Conservation (phyloP, 108 stramenopile species). For the Cylindrotheca closterium region DNA sequence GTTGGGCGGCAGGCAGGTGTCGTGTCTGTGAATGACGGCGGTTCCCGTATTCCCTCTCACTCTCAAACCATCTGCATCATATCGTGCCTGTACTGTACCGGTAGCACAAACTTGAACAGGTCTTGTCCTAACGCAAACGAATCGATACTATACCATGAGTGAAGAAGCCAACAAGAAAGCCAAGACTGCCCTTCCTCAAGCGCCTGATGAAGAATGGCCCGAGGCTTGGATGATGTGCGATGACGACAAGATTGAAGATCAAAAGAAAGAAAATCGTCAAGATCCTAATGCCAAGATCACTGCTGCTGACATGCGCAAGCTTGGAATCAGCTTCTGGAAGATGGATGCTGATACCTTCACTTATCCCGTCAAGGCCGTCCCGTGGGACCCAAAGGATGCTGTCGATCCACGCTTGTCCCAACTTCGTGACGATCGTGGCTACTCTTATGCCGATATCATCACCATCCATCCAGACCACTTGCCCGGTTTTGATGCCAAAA, state of each 20-base stretch:
- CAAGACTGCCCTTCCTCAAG: slow-evolving; percentile 31
- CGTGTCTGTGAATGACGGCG: too few species aligned
- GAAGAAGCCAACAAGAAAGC: slow-evolving; percentile 29
- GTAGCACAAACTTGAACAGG: too few species aligned
- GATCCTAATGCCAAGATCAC: slow-evolving; percentile 55
- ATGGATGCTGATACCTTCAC: slow-evolving; percentile 71
- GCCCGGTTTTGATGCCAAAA: slow-evolving; percentile 86
- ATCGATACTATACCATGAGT: too few species aligned
- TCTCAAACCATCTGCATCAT: too few species aligned
- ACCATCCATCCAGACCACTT: slow-evolving; percentile 85
- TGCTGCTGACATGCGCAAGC: slow-evolving; percentile 47
- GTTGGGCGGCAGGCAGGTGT: too few species aligned
- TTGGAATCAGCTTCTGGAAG: slow-evolving; percentile 86
- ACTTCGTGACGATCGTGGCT: slow-evolving; percentile 72
- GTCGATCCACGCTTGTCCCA: slow-evolving; percentile 66
- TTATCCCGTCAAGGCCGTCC: slow-evolving; percentile 78
- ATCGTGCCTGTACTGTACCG: too few species aligned
- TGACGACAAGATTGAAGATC: slow-evolving; percentile 61
- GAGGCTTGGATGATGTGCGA: slow-evolving; percentile 82
- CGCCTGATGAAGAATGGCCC: slow-evolving; percentile 49
- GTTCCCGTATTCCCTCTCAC: too few species aligned
- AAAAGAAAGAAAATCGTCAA: slow-evolving; percentile 56
- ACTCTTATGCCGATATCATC: slow-evolving; percentile 91
- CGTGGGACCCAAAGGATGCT: slow-evolving; percentile 85
- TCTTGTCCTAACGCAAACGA: too few species aligned